Evolutionary conservation across 306 rosid species (phyloP).

Genomic region (Cucumis hystrix): DNA sequence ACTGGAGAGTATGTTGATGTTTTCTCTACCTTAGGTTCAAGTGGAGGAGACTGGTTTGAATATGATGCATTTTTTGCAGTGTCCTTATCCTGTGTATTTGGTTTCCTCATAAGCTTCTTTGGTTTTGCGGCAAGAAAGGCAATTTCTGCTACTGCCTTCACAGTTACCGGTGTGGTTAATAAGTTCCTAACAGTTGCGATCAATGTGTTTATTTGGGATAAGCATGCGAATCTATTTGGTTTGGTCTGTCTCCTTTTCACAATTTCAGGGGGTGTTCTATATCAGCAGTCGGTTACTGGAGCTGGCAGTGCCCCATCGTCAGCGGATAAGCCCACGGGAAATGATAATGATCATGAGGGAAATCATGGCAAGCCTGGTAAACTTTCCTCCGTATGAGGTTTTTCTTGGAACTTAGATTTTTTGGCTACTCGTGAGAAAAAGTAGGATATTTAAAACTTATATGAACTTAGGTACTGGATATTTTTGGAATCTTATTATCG

Average conservation of each 20-base stretch:
- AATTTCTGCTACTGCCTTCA: constrained; percentile 83
- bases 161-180: constrained; percentile 91
- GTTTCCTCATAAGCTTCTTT: constrained; percentile 84
- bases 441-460: background rate
- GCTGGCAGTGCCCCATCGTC: background rate
- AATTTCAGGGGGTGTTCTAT: constrained; percentile 71
- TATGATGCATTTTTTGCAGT: constrained; percentile 48
- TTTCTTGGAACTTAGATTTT: constrained; percentile 1
- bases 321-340: constrained; percentile 28
- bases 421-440: background rate
- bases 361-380: constrained; percentile 36
- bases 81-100: constrained; percentile 65
- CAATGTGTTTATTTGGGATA: constrained; percentile 85
- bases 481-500: background rate
- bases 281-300: constrained; percentile 79
- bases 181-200: constrained; percentile 90
- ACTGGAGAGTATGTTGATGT: constrained; percentile 76
- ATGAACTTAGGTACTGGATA: background rate
- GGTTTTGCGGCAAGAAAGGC: constrained; percentile 95
- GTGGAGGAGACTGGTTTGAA: constrained; percentile 38
- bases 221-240: constrained; percentile 86
- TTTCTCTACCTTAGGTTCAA: constrained; percentile 37
- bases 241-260: constrained; percentile 79
- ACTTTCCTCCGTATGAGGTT: constrained; percentile 39
- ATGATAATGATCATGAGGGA: constrained; percentile 32